These are phyloP conservation scores for Alternaria brassicicola DNA, from an alignment of 2,329 filamentous ascomycete genomes.

Conservation along the genomic window DNA sequence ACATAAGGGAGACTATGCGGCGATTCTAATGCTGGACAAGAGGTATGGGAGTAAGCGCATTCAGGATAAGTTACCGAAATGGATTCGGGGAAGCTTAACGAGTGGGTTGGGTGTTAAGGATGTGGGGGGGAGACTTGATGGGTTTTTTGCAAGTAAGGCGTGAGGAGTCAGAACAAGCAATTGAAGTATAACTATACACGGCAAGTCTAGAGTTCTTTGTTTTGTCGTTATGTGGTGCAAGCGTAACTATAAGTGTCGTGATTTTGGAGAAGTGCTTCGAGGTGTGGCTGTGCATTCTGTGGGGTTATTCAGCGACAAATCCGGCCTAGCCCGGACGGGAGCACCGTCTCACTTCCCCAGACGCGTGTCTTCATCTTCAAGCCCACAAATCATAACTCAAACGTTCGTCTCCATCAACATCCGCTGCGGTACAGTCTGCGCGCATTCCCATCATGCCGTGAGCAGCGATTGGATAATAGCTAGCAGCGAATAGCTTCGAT, in stretches of 20 bases:
- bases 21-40: slow-evolving; percentile 82
- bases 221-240: neutral
- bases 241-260: neutral
- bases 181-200: neutral
- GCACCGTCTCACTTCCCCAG: slow-evolving; percentile 13
- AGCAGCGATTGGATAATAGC: neutral
- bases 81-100: slow-evolving; percentile 77
- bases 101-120: slow-evolving; percentile 49
- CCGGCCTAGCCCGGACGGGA: slow-evolving; percentile 7
- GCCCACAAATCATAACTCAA: neutral
- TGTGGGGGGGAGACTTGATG: slow-evolving; percentile 48
- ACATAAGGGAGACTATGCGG: slow-evolving; percentile 86
- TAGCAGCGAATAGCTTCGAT: neutral
- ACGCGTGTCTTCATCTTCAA: slow-evolving; percentile 15
- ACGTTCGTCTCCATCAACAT: neutral
- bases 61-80: slow-evolving; percentile 79
- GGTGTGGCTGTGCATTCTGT: neutral
- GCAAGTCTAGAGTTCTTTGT: neutral
- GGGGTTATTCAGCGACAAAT: slow-evolving; percentile 17
- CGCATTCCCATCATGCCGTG: neutral
- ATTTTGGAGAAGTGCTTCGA: neutral
- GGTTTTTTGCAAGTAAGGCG: slow-evolving; percentile 47
- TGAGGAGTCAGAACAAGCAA: neutral
- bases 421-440: neutral
- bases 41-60: slow-evolving; percentile 79